Base-by-base conservation (phyloP, 148 eudicot genomes). In the Rhododendron simsii region DNA sequence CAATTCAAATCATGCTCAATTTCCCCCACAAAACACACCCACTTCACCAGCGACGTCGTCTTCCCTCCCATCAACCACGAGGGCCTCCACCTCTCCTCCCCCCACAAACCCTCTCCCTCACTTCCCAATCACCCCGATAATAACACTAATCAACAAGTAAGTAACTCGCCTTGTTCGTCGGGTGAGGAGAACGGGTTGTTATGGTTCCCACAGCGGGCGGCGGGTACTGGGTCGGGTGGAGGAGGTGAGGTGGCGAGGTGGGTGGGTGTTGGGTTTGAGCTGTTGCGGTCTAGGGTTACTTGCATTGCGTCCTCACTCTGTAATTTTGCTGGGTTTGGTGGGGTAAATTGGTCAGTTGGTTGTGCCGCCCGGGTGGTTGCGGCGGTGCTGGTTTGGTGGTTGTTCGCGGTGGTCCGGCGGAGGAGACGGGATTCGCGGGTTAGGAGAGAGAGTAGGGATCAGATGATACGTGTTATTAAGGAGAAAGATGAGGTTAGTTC, bases 21-120 rank as follows among this genome's bases (percentile, higher is more conserved):
- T 67, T 35, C 21, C 39, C 12, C 73, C 51, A 23, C 39, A 65
- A 14, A 67, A 76, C 67, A 74, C 81, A 2, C 85, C 59, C 59
- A 8, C 78, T 47, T 69, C 63, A 20, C 33, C 85, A 41, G 1
- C 63, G 81, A 75, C 13, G 69, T 39, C 13, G 51, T 41, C 48
- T 91, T 91, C 89, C 92, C 91, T 28, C 91, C 93, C n/a, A 67
- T 50, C 84, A 88, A 91, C 81, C 93, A 90, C 86, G 93, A 91
- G 87, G 90, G 81, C 53, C 91, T 91, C 78, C 91, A 91, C 28
- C 20, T 87, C 35, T 35, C 78, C 78, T 14, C 45, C 61, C 23
- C 61, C n/a, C 45, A 41, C 45, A 15, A 44, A 28, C 82, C 59
- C 15, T 45, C 55, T 39, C 41, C 33, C 7, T 45, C 55, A 1